phyloP scores from a whole-genome alignment of 352 stramenopile genomes.

The Globisporangium emineosum region DNA sequence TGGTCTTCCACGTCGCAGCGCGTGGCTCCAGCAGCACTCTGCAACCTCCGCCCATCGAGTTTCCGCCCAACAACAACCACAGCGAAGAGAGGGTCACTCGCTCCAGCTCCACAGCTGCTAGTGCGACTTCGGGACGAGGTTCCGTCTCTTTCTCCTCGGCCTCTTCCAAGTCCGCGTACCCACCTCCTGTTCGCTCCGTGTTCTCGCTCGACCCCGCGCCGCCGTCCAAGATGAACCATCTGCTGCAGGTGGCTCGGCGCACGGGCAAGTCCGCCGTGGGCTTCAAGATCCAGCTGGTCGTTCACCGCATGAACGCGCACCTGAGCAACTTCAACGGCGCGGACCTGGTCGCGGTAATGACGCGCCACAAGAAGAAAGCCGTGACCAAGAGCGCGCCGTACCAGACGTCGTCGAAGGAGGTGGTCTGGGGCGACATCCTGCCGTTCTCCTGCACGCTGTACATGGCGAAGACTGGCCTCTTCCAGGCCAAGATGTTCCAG shows the following conservation, averaged over 20 bases:
- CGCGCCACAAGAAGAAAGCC: constrained; percentile 68
- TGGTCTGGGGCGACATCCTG: constrained; percentile 73
- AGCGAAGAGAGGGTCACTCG: neutral
- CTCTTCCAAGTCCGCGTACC: constrained; percentile 4
- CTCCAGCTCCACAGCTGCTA: constrained; percentile 1
- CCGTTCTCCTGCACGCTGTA: constrained; percentile 75
- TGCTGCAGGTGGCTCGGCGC: constrained; percentile 60
- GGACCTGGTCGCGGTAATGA: constrained; percentile 60
- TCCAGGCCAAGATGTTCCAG: constrained; percentile 66
- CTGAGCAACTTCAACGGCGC: constrained; percentile 42
- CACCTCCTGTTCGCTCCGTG: constrained; percentile 1
- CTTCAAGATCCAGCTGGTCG: constrained; percentile 70
- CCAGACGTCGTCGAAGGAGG: constrained; percentile 43
- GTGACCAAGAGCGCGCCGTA: constrained; percentile 55
- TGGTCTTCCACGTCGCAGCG: constrained; percentile 10
- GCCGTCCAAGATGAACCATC: constrained; percentile 47
- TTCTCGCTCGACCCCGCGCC: neutral
- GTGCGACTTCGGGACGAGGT: neutral
- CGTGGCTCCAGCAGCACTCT: constrained; percentile 8
- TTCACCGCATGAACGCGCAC: constrained; percentile 61
- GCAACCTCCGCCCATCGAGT: constrained; percentile 1
- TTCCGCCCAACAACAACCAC: constrained; percentile 9
- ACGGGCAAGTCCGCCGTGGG: constrained; percentile 54
- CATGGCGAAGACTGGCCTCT: constrained; percentile 68
- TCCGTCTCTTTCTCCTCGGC: too few species aligned